Evolutionary conservation across 768 basidiomycete genomes (phyloP), one percentile per base, ranked within the genome.

Genomic region (Kwoniella bestiolae): DNA sequence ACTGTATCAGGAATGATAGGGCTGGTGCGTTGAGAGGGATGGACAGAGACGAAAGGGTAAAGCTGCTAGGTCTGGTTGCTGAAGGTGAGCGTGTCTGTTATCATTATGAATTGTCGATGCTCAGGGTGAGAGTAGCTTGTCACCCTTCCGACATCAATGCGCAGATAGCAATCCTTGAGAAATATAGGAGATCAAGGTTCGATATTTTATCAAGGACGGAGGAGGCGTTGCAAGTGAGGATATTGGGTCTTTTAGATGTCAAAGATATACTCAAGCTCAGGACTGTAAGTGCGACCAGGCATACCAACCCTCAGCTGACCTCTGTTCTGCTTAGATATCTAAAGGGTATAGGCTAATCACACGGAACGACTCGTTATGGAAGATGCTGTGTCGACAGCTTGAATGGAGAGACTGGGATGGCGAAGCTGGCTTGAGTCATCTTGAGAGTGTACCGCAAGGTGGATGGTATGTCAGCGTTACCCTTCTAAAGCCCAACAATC

Each of bases 111-210:
- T 41, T 14, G 38, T 3, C 12, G 34, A 12, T 41, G 5, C 8
- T 41, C 12, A 41, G 2, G 38, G 12, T 41, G 12, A 16, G 21
- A 14, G 4, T 66, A 90, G 90, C 89, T 11, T 87, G 89, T 80
- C 84, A 91, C 68, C 92, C 92, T 0, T 91, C 91, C 32, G 92
- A 94, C 71, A 90, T 94, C 32, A 87, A 86, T 11, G 84, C 91
- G 5, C 92, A 93, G 78, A 91, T 94, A 47, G 84, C 90, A 1
- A 86, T 91, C 2, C 85, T 95, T 18, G 87, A 93, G 79, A 91
- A 92, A 79, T 94, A 95, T 70, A 85, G 86, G 35, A 87, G 85
- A 71, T 90, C 90, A 12, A 90, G 91, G 5, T 91, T 91, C 72
- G 93, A 95, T 75, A 84, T 95, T 53, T 83, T 94, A 31, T 89